Conservation (phyloP, 495 filamentous ascomycete species). For the Daldinia childiae region DNA sequence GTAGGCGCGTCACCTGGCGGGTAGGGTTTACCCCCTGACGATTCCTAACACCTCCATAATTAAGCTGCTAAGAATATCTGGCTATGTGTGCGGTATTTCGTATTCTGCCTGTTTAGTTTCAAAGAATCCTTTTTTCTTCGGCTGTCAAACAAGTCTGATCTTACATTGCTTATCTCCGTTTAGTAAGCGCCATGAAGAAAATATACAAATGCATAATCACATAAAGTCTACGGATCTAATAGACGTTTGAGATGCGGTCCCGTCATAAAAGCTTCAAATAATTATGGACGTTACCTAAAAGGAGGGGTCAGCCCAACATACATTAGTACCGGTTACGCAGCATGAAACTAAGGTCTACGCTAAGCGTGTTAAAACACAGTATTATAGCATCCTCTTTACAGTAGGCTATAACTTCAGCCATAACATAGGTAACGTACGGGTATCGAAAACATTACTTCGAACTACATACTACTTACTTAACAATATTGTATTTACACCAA, state of each 20-base stretch:
- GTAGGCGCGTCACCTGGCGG: slow-evolving; percentile 41
- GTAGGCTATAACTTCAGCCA: slow-evolving; percentile 1
- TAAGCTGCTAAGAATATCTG: slow-evolving; percentile 35
- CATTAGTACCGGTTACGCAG: not conserved
- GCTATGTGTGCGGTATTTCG: slow-evolving; percentile 14
- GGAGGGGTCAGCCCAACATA: slow-evolving; percentile 8
- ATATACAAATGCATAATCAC: not conserved
- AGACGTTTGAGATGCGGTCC: slow-evolving; percentile 13
- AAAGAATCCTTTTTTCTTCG: slow-evolving; percentile 22
- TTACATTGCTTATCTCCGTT: not conserved
- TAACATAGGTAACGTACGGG: not conserved
- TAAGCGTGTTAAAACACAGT: slow-evolving; percentile 9
- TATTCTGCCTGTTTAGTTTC: slow-evolving; percentile 27
- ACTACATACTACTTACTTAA: not conserved
- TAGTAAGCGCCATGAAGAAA: not conserved
- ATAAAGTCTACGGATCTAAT: slow-evolving; percentile 22
- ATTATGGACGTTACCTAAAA: not conserved
- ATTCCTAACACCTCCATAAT: slow-evolving; percentile 10
- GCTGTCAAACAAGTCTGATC: not conserved
- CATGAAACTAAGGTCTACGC: not conserved
- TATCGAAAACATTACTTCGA: slow-evolving; percentile 1
- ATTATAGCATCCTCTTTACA: not conserved
- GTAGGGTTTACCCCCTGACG: slow-evolving; percentile 38
- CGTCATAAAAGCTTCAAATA: not conserved
- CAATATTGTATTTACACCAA: not conserved